Conservation (phyloP, 2,329 filamentous ascomycete genomes). For the Dothistroma septosporum region DNA sequence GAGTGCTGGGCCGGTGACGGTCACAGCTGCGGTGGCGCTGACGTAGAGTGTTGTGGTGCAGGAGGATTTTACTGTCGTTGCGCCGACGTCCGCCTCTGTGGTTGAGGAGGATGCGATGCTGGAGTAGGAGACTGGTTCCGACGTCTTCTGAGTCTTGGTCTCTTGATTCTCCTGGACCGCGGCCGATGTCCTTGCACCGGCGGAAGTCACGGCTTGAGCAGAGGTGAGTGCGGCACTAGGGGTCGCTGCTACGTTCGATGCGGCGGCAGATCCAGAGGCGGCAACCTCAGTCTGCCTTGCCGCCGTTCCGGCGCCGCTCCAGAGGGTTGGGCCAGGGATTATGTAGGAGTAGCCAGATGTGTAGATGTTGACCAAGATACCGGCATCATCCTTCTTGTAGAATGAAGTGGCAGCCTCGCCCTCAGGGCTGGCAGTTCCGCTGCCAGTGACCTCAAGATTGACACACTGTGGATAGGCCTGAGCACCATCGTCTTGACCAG, state of each 20-base stretch:
- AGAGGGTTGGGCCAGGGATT: constrained; percentile 50
- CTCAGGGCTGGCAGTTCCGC: constrained; percentile 46
- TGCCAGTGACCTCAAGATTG: constrained; percentile 57
- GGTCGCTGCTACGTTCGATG: constrained; percentile 2
- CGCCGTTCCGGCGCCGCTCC: constrained; percentile 9
- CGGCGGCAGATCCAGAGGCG: not conserved
- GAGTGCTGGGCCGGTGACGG: not conserved
- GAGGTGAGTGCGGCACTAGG: constrained; percentile 5
- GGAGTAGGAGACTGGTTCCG: not conserved
- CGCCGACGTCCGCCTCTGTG: not conserved
- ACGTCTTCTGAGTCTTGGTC: not conserved
- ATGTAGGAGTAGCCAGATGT: constrained; percentile 42
- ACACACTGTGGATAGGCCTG: constrained; percentile 49
- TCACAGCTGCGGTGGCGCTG: not conserved
- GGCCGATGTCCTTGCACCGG: constrained; percentile 6
- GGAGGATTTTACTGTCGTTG: not conserved
- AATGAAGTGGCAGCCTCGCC: constrained; percentile 50
- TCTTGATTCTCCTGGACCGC: constrained; percentile 6
- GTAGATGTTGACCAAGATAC: constrained; percentile 60
- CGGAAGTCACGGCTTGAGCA: constrained; percentile 4
- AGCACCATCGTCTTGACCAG: constrained; percentile 40
- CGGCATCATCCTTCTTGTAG: constrained; percentile 55
- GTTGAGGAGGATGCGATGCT: not conserved
- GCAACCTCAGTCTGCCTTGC: constrained; percentile 12
- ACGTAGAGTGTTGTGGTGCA: not conserved